Conservation (phyloP, 495 filamentous ascomycete species). For the Endocarpon pusillum region DNA sequence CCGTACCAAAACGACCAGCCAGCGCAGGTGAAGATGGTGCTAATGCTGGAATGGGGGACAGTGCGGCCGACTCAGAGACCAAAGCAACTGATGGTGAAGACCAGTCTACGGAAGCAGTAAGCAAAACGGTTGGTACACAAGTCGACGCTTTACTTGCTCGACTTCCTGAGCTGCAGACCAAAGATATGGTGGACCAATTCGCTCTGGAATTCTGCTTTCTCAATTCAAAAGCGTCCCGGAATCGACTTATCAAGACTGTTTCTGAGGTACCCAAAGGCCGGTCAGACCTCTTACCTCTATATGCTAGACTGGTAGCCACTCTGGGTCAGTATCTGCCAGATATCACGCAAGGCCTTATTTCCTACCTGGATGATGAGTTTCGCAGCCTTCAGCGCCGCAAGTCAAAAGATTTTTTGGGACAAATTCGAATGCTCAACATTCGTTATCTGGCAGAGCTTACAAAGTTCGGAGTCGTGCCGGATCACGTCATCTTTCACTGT, state of each 20-base stretch:
- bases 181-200: slow-evolving; percentile 79
- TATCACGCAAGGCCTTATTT: slow-evolving; percentile 76
- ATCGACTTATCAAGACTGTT: slow-evolving; percentile 79
- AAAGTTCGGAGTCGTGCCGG: slow-evolving; percentile 94
- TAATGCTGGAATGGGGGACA: slow-evolving; percentile 17
- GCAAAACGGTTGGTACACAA: slow-evolving; percentile 93
- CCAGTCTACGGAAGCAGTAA: slow-evolving; percentile 82
- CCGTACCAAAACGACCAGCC: slow-evolving; percentile 41
- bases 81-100: slow-evolving; percentile 50
- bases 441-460: slow-evolving; percentile 94
- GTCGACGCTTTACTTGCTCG: slow-evolving; percentile 82
- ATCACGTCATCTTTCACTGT: slow-evolving; percentile 98
- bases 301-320: slow-evolving; percentile 82
- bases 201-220: slow-evolving; percentile 95
- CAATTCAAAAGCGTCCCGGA: slow-evolving; percentile 94
- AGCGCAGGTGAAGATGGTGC: slow-evolving; percentile 17
- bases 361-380: slow-evolving; percentile 92
- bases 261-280: slow-evolving; percentile 91
- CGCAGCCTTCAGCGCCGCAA: slow-evolving; percentile 95
- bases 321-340: slow-evolving; percentile 88
- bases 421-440: slow-evolving; percentile 86
- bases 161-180: slow-evolving; percentile 75
- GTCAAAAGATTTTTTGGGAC: slow-evolving; percentile 89
- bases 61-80: slow-evolving; percentile 20
- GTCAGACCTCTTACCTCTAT: slow-evolving; percentile 77